These are phyloP conservation scores for Arthrobotrys conoides DNA, from an alignment of 2,329 filamentous ascomycete genomes.

Conservation along the genomic window DNA sequence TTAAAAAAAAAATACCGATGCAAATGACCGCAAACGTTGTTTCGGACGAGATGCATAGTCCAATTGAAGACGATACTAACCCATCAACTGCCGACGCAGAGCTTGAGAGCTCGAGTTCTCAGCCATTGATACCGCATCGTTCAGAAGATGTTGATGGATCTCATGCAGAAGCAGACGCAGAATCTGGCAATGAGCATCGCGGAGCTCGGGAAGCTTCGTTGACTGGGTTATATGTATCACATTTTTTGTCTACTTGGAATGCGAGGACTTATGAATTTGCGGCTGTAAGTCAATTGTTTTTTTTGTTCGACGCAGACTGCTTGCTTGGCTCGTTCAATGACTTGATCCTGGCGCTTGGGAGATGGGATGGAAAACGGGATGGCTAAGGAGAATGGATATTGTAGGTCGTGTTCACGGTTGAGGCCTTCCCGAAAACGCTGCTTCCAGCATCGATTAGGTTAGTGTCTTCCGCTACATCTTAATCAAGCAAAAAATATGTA, in stretches of 20 bases:
- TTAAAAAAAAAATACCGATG: constrained; percentile 13
- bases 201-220: constrained; percentile 63
- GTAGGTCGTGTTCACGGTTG: constrained; percentile 55
- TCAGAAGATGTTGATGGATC: constrained; percentile 3
- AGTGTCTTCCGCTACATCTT: not conserved
- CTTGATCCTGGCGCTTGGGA: constrained; percentile 67
- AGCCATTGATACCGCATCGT: constrained; percentile 34
- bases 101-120: constrained; percentile 24
- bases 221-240: constrained; percentile 68
- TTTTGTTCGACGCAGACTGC: constrained; percentile 58
- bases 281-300: constrained; percentile 68
- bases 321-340: not conserved
- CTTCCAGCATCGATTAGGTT: constrained; percentile 47
- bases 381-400: constrained; percentile 31
- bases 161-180: constrained; percentile 2
- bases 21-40: constrained; percentile 11
- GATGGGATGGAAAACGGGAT: constrained; percentile 62
- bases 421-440: constrained; percentile 43
- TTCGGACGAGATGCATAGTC: constrained; percentile 13
- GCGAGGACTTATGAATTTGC: constrained; percentile 73
- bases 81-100: constrained; percentile 19
- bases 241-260: constrained; percentile 74
- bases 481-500: not conserved
- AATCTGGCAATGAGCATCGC: constrained; percentile 12
- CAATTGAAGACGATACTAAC: constrained; percentile 16